Evolutionary conservation across 805 yeast species (phyloP), one percentile per base, ranked within the genome.

Genomic region (Cyberlindnera maclurae): DNA sequence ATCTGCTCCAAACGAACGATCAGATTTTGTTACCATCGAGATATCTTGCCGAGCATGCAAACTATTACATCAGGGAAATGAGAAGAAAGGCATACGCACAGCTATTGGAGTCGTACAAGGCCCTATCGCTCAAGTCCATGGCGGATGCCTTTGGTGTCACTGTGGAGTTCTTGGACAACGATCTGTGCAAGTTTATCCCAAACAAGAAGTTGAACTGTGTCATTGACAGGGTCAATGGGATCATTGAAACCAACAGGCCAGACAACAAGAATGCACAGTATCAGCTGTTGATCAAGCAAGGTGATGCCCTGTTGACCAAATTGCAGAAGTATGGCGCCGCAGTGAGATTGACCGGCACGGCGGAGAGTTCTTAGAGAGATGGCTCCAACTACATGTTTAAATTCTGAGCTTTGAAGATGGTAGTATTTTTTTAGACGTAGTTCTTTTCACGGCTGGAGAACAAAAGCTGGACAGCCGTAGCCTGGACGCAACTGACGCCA

Each of bases 241-340:
- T 93, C 44, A 85, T 93, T 47, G 94, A 86, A 60, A 93, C 98
- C 13, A 93, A 88, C 63, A 75, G 97, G 50, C 96, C 97, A 2
- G 98, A 93, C 60, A 88, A 83, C 65, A 93, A 93, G 65, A 90
- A 93, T 58, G 83, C 86, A 40, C 97, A 90, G 64, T 93, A 89
- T 62, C 95, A 88, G 58, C 62, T 70, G 46, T 72, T 93, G 54
- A 79, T 93, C 54, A 88, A 86, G 62, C 94, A 82, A 58, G 97
- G 98, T 46, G 98, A 93, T 57, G 77, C 80, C 2, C 70, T 93
- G 53, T 75, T 93, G 59, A 90, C 98, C 13, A 93, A 90, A 62
- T 72, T 93, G 57, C 98, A 93, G 62, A 93, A 89, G 62, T 93
- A 90, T 53, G 95, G 96, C 34, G 96, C 97, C 33, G 96, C 97